These are phyloP conservation scores for Hymenoscyphus repandus DNA, from an alignment of 2,329 filamentous ascomycete genomes.

Conservation along the genomic window DNA sequence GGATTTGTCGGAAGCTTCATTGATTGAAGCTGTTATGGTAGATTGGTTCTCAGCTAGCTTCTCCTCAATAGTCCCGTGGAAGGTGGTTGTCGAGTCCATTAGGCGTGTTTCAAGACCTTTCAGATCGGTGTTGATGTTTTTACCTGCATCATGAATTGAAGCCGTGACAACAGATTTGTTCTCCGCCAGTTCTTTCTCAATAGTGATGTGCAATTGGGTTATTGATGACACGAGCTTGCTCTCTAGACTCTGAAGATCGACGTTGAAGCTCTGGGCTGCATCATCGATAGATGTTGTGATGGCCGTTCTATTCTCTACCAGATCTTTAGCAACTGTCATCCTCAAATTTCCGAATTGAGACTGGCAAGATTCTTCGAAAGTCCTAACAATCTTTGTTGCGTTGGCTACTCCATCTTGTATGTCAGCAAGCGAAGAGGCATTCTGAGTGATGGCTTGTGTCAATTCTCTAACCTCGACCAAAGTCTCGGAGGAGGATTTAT, in stretches of 20 bases:
- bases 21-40: no score
- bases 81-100: no score
- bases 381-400: no score
- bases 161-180: slow-evolving; percentile 5
- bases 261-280: slow-evolving; percentile 6
- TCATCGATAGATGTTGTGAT: not conserved
- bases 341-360: not conserved
- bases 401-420: no score
- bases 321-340: not conserved
- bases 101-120: not conserved
- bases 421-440: not conserved
- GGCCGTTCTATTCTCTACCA: no score
- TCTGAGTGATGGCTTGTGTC: not conserved
- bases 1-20: no score
- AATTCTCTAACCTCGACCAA: not conserved
- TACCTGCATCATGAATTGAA: slow-evolving; percentile 6
- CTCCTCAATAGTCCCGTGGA: no score
- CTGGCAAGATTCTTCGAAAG: not conserved
- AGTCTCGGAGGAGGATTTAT: not conserved
- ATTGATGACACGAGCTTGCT: slow-evolving; percentile 9
- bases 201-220: slow-evolving; percentile 7
- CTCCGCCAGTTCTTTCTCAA: slow-evolving; percentile 8
- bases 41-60: no score
- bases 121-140: slow-evolving; percentile 13
- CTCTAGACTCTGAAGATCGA: slow-evolving; percentile 10